A percentile compares a stretch with the other conserved stretches of the same genome.
Conservation (phyloP, 768 basidiomycete genomes). For the Rhodotorula paludigena region DNA sequence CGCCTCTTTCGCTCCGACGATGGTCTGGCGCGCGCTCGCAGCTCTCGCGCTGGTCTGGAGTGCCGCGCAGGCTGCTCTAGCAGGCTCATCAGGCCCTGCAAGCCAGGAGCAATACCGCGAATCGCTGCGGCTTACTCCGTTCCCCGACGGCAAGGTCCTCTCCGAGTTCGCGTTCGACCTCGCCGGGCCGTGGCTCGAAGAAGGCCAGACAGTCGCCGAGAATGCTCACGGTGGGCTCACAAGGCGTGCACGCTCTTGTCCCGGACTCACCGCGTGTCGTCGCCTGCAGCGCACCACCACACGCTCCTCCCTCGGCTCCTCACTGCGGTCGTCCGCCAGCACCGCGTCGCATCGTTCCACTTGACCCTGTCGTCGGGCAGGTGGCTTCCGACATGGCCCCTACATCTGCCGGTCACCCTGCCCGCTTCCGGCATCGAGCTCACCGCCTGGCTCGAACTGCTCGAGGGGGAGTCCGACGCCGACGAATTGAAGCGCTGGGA, state of each 20-base stretch:
- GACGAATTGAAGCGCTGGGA: conserved; percentile 57
- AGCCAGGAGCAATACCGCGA: conserved; percentile 52
- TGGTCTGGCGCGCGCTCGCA: background rate
- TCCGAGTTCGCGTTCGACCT: conserved; percentile 77
- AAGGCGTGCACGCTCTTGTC: background rate
- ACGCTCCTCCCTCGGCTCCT: conserved; percentile 78
- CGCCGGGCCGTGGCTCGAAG: conserved; percentile 30
- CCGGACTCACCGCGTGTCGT: too few relatives aligned
- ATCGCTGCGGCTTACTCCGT: conserved; percentile 56
- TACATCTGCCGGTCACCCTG: background rate
- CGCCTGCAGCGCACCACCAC: conserved; percentile 56
- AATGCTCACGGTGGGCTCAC: conserved; percentile 24
- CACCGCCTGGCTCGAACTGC: conserved; percentile 84
- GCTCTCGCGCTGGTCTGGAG: background rate
- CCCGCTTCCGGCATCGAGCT: conserved; percentile 56
- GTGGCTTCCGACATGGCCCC: conserved; percentile 57
- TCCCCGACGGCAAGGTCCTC: conserved; percentile 75
- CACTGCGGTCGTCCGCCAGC: conserved; percentile 77
- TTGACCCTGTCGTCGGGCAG: conserved; percentile 84
- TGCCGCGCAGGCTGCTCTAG: too few relatives aligned
- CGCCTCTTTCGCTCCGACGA: background rate
- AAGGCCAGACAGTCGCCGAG: conserved; percentile 51
- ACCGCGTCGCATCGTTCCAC: conserved; percentile 80
- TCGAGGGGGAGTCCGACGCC: conserved; percentile 28
- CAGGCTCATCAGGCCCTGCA: background rate